Percentiles rank a stretch among this genome's conserved stretches.
Conservation (phyloP, 257 asterid genomes). For the Solanum etuberosum region DNA sequence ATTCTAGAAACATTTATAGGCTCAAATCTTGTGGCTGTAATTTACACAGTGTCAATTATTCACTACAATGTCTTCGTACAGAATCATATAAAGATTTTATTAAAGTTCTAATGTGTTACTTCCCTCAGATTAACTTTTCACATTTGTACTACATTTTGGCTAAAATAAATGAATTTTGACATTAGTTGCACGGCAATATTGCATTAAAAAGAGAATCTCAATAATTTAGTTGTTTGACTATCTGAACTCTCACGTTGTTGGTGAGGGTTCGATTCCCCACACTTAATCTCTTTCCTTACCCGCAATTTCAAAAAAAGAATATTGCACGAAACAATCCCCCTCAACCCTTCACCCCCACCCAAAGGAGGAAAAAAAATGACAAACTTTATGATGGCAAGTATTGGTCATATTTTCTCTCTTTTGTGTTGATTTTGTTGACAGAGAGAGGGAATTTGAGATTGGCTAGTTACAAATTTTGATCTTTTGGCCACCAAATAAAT, state of each 20-base stretch:
- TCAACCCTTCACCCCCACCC: no score
- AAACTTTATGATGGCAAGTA: not conserved
- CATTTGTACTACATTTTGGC: not conserved
- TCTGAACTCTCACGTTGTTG: no score
- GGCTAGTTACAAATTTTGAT: not conserved
- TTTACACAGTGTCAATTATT: not conserved
- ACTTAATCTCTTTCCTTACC: not conserved
- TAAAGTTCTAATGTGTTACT: not conserved
- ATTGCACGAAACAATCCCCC: not conserved
- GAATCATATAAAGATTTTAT: not conserved
- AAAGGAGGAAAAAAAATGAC: not conserved
- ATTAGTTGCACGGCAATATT: not conserved
- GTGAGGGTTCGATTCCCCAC: not conserved
- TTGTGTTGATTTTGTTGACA: not conserved
- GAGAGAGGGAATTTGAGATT: not conserved
- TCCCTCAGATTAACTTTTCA: not conserved
- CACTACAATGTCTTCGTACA: not conserved
- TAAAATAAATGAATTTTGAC: not conserved
- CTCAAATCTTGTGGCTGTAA: not conserved
- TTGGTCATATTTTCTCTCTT: not conserved
- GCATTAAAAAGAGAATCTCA: no score
- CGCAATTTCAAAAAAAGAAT: not conserved
- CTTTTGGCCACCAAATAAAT: not conserved
- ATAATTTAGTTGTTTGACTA: not conserved
- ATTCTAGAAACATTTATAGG: not conserved